Percentiles rank a stretch among this genome's conserved stretches.
phyloP scores from a whole-genome alignment of 2,329 filamentous ascomycete genomes.

The Ceratocystiopsis minuta region DNA sequence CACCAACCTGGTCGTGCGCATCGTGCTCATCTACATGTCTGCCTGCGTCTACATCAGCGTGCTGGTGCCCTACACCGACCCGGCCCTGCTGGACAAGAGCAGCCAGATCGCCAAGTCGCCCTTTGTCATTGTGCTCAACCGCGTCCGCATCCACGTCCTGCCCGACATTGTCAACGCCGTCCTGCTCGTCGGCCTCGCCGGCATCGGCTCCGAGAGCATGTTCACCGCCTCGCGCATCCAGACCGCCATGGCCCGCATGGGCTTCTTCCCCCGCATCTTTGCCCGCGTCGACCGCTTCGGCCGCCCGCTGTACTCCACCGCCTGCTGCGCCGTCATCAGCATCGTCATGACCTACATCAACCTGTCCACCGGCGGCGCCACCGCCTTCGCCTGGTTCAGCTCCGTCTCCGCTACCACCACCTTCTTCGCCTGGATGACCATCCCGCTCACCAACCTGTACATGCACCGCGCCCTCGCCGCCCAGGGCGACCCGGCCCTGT shows the following conservation, averaged over 20 bases:
- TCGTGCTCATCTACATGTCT: slow-evolving; percentile 76
- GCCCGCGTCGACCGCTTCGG: slow-evolving; percentile 71
- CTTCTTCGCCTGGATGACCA: slow-evolving; percentile 66
- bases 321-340: slow-evolving; percentile 56
- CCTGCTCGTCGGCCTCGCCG: slow-evolving; percentile 76
- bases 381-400: slow-evolving; percentile 64
- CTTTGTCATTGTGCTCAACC: slow-evolving; percentile 81
- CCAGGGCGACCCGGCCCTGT: slow-evolving; percentile 50
- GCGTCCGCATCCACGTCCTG: slow-evolving; percentile 63
- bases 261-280: slow-evolving; percentile 60
- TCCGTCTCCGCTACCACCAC: slow-evolving; percentile 55
- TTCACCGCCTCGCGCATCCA: slow-evolving; percentile 85
- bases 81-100: slow-evolving; percentile 36
- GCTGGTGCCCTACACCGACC: slow-evolving; percentile 57
- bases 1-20: slow-evolving; percentile 92
- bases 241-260: slow-evolving; percentile 73
- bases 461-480: slow-evolving; percentile 66
- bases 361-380: slow-evolving; percentile 30
- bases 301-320: slow-evolving; percentile 53
- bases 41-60: slow-evolving; percentile 66
- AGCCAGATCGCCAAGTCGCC: slow-evolving; percentile 53
- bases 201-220: slow-evolving; percentile 79
- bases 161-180: slow-evolving; percentile 90
- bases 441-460: slow-evolving; percentile 81
- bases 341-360: slow-evolving; percentile 17